Base-by-base conservation (phyloP, 768 basidiomycete genomes). In the Hydnomerulius pinastri region DNA sequence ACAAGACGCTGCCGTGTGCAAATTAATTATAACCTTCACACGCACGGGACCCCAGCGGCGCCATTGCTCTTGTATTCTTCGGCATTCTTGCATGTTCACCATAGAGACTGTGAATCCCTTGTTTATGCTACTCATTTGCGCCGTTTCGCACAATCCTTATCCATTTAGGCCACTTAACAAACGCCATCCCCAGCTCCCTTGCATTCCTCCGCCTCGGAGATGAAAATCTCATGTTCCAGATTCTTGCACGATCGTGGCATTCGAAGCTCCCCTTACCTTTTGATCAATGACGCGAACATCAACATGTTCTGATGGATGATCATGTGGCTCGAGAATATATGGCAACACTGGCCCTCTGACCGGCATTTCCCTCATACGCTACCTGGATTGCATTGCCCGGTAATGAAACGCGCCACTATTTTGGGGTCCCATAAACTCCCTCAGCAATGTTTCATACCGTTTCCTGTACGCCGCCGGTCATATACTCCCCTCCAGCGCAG, bases 201-300 rank as follows among this genome's bases (percentile, higher is more conserved):
- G 56, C 53, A 56, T 49, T 46, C 59, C 62, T 60, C 51, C 45
- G 57, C 66, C 58, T 68, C 67, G 67, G 67, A 68, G 46, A 68
- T 68, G 67, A 68, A 70, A 32, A 57, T 39, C 64, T 68, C 66
- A 66, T 69, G 66, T 68, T 61, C 50, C 5, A 39, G 30, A 51
- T 55, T 51, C 48, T 60, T 58, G 27, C 50, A 39, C 48, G 56
- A 61, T 58, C 59, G 61, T 68, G 64, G 58, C 55, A 55, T 48
- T 44, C 48, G 49, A 57, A 55, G 53, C 42, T 30, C 42, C 35
- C 45, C 63, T 64, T 55, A 54, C 44, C 32, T 49, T 55, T n/a
- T 55, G 63, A 65, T 68, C 67, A 57, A 18, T 44, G 46, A 47
- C 53, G 52, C 55, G 46, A 56, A 55, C 45, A 45, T 47, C 57